Base-by-base conservation (phyloP, 1,284 basidiomycete genomes). In the Dichomitus squalens region DNA sequence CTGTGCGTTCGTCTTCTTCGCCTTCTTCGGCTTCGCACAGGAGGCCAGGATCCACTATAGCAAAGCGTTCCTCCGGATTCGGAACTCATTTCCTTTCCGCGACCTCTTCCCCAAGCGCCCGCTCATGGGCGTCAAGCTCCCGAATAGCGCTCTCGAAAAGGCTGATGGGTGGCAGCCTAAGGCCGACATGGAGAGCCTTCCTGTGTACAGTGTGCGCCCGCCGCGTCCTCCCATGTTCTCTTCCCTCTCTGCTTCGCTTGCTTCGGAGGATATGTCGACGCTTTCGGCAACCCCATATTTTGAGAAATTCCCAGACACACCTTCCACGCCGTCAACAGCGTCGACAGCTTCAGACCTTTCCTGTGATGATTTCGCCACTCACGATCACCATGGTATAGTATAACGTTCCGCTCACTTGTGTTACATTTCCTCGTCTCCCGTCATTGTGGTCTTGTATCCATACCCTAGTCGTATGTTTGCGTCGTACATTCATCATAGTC, bases 1-100 rank as follows among this genome's bases (percentile, higher is more conserved):
- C 14, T 80, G 78, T 53, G 81, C 79, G 0, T 55, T 82, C 55
- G 53, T 65, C 21, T 63, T 66, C 60, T 65, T 67, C 29, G 48
- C 35, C 0, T 66, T 60, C 60, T 70, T 70, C 52, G 68, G 66
- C 8, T 57, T 70, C 25, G 66, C 64, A 3, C 39, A 52, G 2
- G 67, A 70, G 33, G 68, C 68, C 0, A 25, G 59, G 4, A 52
- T 40, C 14, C 16, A 60, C 38, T 69, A 69, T 52, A 23, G 34
- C 11, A 50, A 25, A n/a, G 54, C 47, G 5, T 55, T 51, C 46
- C 14, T n/a, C 7, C 14, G 29, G 29, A 31, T 31, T 11, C 11
- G 29, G 6, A 31, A 11, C 29, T 31, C 11, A 5, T 11, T 31
- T 31, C 29, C 29, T 11, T 31, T 11, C 11, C 29, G n/a, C n/a